Evolutionary conservation across 805 yeast species (phyloP), one percentile per base, ranked within the genome.

Genomic region (Lachancea sp.): DNA sequence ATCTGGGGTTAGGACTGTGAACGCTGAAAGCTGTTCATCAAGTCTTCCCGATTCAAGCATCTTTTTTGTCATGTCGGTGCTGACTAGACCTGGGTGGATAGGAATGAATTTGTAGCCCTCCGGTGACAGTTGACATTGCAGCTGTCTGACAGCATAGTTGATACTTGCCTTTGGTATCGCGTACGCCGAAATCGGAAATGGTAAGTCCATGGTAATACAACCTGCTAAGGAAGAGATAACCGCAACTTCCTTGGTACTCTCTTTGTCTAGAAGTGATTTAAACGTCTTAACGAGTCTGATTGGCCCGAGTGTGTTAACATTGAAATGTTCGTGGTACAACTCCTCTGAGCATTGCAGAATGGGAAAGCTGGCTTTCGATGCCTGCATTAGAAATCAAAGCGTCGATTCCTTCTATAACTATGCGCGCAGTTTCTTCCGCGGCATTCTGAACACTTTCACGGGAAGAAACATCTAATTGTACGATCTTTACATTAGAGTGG

Each of bases 71-170:
- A 60, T 56, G 35, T 68, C 71, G 28, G 66, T 63, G n/a, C 39
- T n/a, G 11, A 69, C 70, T 8, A 56, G 24, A 28, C 73, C 72
- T 0, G 74, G 74, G 38, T 65, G 67, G 11, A 66, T 11, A 9
- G 66, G 47, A 17, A 64, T 45, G 29, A 61, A 53, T 8, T 50
- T 56, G 41, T 55, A 62, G 1, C 54, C 60, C 26, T 60, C 55
- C 1, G 33, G 28, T 8, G 40, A 43, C 26, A 55, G 38, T 38
- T 66, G 68, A 23, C 17, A 9, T 29, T 60, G 46, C 29, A 67
- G 26, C 16, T 55, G 54, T 29, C 46, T 54, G 9, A 50, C 50
- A 12, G 58, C 43, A 48, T 51, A 60, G 53, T 67, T 65, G 42
- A 65, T 45, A 1, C 66, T 71, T 8, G 69, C 65, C 48, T 68